A percentile compares a stretch with the other conserved stretches of the same genome.
These are phyloP conservation scores for Parmelia sp. DNA, from an alignment of 495 filamentous ascomycete species.

Conservation along the genomic window DNA sequence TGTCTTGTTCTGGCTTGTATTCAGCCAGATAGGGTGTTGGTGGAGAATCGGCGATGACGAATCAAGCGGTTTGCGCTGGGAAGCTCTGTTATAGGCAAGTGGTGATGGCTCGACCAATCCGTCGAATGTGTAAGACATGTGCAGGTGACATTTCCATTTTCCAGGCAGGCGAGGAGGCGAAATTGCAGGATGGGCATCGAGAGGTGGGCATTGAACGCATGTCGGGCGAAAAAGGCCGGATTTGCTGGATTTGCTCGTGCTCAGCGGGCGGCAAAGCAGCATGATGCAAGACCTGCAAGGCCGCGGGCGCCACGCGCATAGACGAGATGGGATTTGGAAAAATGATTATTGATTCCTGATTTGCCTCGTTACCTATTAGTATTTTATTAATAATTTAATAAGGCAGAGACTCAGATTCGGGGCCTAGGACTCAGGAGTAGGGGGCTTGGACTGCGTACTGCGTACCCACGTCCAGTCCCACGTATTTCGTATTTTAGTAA, in stretches of 20 bases:
- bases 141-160: constrained; percentile 5
- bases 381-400: background rate
- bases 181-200: background rate
- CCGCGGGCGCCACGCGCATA: constrained; percentile 8
- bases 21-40: background rate
- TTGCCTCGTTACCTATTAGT: too few relatives aligned
- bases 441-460: too few relatives aligned
- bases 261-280: constrained; percentile 12
- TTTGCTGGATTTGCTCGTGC: constrained; percentile 17
- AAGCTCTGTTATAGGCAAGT: constrained; percentile 12
- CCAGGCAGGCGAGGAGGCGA: too few relatives aligned
- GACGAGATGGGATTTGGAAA: background rate
- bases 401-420: too few relatives aligned
- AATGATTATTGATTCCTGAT: too few relatives aligned
- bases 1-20: background rate
- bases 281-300: constrained; percentile 5
- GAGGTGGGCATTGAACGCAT: constrained; percentile 6
- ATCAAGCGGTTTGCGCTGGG: constrained; percentile 15
- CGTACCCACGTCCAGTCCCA: too few relatives aligned
- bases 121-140: background rate
- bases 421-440: too few relatives aligned
- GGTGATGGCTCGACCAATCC: background rate
- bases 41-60: constrained; percentile 10
- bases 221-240: background rate
- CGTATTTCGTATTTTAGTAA: too few relatives aligned